phyloP scores from a whole-genome alignment of 2,329 filamentous ascomycete species.

The Diaporthe sp. region DNA sequence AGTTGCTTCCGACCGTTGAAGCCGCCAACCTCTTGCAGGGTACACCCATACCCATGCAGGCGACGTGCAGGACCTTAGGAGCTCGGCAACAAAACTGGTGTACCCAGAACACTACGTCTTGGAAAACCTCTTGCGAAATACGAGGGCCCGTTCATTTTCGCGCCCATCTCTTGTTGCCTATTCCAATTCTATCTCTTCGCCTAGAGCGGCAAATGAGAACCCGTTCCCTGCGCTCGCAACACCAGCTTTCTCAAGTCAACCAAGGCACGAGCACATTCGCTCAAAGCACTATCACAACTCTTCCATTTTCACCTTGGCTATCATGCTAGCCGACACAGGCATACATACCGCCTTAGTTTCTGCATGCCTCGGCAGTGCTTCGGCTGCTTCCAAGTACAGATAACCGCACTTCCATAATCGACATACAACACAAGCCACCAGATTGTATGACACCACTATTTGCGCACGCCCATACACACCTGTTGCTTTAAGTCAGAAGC shows the following conservation, averaged over 20 bases:
- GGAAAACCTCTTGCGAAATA: background rate
- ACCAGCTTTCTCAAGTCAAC: background rate
- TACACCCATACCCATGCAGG: slow-evolving; percentile 30
- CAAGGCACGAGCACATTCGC: background rate
- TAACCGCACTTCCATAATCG: background rate
- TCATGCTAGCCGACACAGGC: slow-evolving; percentile 1
- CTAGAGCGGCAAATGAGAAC: background rate
- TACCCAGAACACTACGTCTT: background rate
- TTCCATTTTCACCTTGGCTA: background rate
- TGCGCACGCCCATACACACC: background rate
- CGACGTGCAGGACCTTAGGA: slow-evolving; percentile 9
- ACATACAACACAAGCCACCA: background rate
- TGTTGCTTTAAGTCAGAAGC: too few relatives aligned
- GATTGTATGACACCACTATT: background rate
- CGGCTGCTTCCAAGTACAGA: slow-evolving; percentile 11
- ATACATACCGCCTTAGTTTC: background rate
- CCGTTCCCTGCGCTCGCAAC: background rate
- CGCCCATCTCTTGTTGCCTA: background rate
- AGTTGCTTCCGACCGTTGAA: slow-evolving; percentile 35
- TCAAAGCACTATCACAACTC: background rate
- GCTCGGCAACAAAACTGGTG: background rate
- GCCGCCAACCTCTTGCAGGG: slow-evolving; percentile 25
- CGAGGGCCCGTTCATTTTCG: background rate
- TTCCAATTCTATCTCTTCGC: background rate
- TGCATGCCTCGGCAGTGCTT: slow-evolving; percentile 20